A percentile compares a stretch with the other conserved stretches of the same genome.
phyloP scores from a whole-genome alignment of 495 filamentous ascomycete species.

The Trichoderma erinaceum region DNA sequence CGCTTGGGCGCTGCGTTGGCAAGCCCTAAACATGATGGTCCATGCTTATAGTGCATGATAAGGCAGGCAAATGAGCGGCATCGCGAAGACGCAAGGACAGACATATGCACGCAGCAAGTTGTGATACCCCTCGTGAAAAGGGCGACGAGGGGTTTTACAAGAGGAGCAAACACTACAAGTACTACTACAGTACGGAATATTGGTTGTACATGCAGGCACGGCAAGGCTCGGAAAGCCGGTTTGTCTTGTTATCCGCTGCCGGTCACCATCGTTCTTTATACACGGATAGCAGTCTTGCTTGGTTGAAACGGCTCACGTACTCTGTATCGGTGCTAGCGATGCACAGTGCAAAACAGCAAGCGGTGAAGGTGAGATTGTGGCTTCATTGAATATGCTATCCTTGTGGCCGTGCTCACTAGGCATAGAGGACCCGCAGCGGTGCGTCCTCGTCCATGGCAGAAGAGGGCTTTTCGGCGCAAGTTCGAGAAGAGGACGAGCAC shows the following conservation, averaged over 20 bases:
- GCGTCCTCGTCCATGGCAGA: neutral
- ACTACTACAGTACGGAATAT: neutral
- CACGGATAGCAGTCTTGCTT: neutral
- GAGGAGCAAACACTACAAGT: neutral
- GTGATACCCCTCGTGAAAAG: neutral
- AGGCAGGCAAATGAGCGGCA: neutral
- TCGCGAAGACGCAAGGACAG: neutral
- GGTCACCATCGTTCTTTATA: neutral
- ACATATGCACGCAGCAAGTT: neutral
- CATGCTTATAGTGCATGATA: neutral
- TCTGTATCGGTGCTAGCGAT: neutral
- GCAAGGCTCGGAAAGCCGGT: neutral
- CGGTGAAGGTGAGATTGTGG: neutral
- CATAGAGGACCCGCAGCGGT: neutral
- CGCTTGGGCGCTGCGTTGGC: neutral
- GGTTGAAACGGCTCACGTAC: neutral
- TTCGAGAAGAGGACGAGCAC: conserved; percentile 8
- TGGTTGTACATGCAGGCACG: neutral
- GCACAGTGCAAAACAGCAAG: neutral
- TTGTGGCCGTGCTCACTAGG: neutral
- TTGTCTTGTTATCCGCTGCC: neutral
- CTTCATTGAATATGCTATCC: neutral
- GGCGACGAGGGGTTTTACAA: neutral
- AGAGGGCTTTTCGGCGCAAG: neutral
- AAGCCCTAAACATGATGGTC: neutral